Evolutionary conservation across 768 basidiomycete genomes (phyloP), one percentile per base, ranked within the genome.

Genomic region (Mycena rosella): DNA sequence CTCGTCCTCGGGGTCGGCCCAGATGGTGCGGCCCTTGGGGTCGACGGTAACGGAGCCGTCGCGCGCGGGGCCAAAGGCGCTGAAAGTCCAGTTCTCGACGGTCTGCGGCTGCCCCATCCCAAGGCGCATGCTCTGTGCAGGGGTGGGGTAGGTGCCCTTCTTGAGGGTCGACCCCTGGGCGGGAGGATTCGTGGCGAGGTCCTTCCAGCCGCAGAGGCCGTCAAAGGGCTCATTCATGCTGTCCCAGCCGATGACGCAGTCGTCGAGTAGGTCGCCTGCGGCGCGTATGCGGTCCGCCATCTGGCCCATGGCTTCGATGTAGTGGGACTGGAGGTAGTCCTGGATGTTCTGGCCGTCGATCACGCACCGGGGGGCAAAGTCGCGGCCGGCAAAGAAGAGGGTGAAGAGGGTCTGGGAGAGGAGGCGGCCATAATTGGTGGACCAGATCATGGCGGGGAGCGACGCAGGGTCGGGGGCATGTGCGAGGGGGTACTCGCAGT

Each of bases 211-310:
- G 34, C 79, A 85, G 44, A 94, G 84, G 0, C 98, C 98, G 71
- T 96, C 94, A 40, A 89, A 89, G 0, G 98, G 97, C 78, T 99
- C 98, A 77, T 99, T 99, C 78, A 98, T 81, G 72, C 90, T 92
- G 76, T 99, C 98, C 98, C 97, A 99, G 0, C 98, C 98, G 53
- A 99, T 91, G 14, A 99, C 87, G 70, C 95, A 96, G 44, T 89
- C 89, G 32, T 99, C 96, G 24, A 94, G 76, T 40, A 98, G 78
- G 36, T 87, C 91, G 0, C 91, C 92, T 0, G 89, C 90, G n/a
- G 89, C 89, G 7, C 84, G 81, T 57, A 98, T 90, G 38, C 87
- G 84, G 76, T 95, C 91, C 0, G 93, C 95, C 29, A 98, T 85
- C 44, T 82, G 81, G 3, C 89, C 92, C 70, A 93, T 87, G 0